Evolutionary conservation across 1,284 basidiomycete species (phyloP).

Genomic region (Rugosomyces carneus): DNA sequence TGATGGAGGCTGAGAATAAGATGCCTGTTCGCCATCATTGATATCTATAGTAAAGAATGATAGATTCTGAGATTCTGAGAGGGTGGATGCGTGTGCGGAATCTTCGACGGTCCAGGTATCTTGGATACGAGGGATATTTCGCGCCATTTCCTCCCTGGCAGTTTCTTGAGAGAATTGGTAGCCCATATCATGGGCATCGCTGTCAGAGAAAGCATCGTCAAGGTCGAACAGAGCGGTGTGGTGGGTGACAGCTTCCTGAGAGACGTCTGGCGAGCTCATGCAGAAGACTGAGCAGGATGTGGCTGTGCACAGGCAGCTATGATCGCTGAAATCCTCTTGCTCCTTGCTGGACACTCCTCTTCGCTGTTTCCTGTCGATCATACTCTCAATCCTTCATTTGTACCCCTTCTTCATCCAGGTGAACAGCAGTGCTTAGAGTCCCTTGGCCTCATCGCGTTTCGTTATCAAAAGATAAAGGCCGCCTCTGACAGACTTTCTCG

Average conservation of each 20-base stretch:
- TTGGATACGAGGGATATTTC: slow-evolving; percentile 29
- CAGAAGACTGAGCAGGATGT: slow-evolving; percentile 8
- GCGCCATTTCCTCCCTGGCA: slow-evolving; percentile 55
- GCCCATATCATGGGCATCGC: slow-evolving; percentile 40
- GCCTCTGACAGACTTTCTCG: slow-evolving; percentile 46
- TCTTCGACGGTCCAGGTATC: slow-evolving; percentile 22
- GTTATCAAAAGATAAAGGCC: slow-evolving; percentile 65
- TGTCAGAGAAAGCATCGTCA: slow-evolving; percentile 65
- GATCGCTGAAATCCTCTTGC: slow-evolving; percentile 82
- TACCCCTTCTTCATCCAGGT: slow-evolving; percentile 76
- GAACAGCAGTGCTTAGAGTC: slow-evolving; percentile 76
- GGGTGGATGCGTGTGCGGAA: slow-evolving; percentile 23
- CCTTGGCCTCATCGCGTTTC: slow-evolving; percentile 63
- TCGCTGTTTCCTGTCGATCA: slow-evolving; percentile 65
- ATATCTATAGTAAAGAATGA: slow-evolving; percentile 57
- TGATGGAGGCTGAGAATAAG: slow-evolving; percentile 21
- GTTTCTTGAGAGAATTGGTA: slow-evolving; percentile 51
- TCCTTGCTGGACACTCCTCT: slow-evolving; percentile 79
- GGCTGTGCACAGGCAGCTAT: slow-evolving; percentile 25
- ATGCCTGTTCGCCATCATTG: slow-evolving; percentile 25
- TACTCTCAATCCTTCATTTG: slow-evolving; percentile 58
- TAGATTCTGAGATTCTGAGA: slow-evolving; percentile 31
- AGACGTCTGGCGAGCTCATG: slow-evolving; percentile 15
- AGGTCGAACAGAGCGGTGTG: slow-evolving; percentile 36
- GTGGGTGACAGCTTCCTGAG: slow-evolving; percentile 20